phyloP scores from a whole-genome alignment of 495 filamentous ascomycete species.

The Aspergillus biplanus region DNA sequence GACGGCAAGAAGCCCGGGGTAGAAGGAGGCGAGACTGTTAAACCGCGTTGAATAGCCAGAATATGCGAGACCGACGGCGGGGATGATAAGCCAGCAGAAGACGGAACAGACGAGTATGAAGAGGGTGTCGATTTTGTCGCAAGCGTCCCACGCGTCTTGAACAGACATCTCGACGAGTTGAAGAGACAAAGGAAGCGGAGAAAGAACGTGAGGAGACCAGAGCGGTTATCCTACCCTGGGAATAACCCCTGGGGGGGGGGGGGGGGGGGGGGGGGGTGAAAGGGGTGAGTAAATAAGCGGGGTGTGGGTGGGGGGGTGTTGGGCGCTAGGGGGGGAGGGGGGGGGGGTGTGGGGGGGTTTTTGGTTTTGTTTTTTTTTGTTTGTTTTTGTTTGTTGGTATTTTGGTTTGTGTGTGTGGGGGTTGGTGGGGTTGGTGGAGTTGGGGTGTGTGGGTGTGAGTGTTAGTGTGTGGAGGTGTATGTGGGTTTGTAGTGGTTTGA shows the following conservation, averaged over 20 bases:
- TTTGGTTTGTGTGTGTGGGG: no score
- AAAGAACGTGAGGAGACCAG: not conserved
- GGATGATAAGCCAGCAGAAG: constrained; percentile 49
- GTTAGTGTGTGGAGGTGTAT: no score
- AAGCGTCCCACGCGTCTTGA: constrained; percentile 34
- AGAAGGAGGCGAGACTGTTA: constrained; percentile 51
- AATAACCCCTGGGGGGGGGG: not conserved
- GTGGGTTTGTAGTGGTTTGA: no score
- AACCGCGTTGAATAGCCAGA: constrained; percentile 50
- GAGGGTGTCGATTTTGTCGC: constrained; percentile 39
- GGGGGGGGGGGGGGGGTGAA: no score
- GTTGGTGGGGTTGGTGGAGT: no score
- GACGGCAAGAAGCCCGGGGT: constrained; percentile 47
- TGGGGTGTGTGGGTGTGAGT: no score
- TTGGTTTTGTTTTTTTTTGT: no score
- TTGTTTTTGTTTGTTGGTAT: no score
- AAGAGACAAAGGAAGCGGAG: not conserved
- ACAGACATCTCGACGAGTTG: constrained; percentile 21
- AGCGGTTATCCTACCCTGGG: not conserved
- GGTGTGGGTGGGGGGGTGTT: no score
- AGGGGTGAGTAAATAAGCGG: no score
- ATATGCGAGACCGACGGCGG: constrained; percentile 51
- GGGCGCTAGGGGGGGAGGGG: no score
- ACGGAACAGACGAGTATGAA: constrained; percentile 51
- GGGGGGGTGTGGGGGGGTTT: no score